Evolutionary conservation across 352 stramenopile genomes (phyloP), one percentile per base, ranked within the genome.

Genomic region (Phytophthora tubulina): DNA sequence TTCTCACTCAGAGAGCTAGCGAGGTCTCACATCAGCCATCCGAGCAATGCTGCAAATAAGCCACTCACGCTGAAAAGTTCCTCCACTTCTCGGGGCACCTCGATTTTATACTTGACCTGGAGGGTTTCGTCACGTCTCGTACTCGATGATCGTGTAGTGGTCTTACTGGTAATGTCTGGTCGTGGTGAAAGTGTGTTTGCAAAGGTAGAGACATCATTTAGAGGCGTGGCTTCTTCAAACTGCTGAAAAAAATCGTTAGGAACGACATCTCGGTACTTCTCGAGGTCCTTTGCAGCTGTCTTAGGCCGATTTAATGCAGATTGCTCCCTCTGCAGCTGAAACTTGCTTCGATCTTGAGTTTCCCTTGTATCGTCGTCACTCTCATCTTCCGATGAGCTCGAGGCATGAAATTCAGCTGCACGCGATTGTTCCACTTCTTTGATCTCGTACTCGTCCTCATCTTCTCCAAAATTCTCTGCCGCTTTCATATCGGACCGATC

Each of bases 391-490:
- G 82, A 88, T 0, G 85, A 90, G 56, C 83, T 90, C 2, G 82
- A 91, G 0, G 72, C 63, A 42, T 89, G 66, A 46, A 91, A 89
- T 65, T 93, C 82, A 36, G 80, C 75, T 15, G 79, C 76, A 41
- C 82, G 79, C 27, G 86, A 73, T 38, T 84, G 73, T 44, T 94
- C 80, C 7, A 68, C 32, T 52, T 93, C 82, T 63, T 80, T 80
- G 0, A 69, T 71, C 65, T 89, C 80, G 52, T 94, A 94, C 30
- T 94, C 85, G 3, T 81, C 83, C 27, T 81, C 71, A 31, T 72
- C 64, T 32, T 42, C 57, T n/a, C 42, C 49, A 72, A 72, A 72
- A 27, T 15, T 42, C 2, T 3, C 41, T n/a, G 33, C 15, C 35
- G 46, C 7, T 44, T 63, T 72, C 15, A 32, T 9, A 48, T 67